phyloP scores from a whole-genome alignment of 345 rosid species.

The Gossypium anomalum region DNA sequence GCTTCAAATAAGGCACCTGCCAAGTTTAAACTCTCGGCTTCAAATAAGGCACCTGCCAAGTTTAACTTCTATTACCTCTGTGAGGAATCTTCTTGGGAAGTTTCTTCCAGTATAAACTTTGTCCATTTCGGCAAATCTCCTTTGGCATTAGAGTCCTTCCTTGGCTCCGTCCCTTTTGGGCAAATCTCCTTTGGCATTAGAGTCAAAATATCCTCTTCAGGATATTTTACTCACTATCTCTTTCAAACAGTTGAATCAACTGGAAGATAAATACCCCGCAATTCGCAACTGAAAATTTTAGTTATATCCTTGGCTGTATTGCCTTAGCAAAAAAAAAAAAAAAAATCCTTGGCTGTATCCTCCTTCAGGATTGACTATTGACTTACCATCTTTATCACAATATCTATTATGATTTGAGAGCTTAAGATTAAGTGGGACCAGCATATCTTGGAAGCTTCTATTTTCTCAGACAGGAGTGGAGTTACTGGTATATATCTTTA shows the following conservation, averaged over 20 bases:
- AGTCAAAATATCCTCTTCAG: conserved; percentile 18
- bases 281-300: neutral
- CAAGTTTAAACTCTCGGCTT: conserved; percentile 9
- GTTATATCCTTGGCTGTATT: conserved; percentile 6
- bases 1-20: conserved; percentile 8
- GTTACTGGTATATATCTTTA: neutral
- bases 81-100: conserved; percentile 31
- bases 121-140: conserved; percentile 44
- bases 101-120: conserved; percentile 30
- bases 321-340: too few relatives aligned
- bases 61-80: conserved; percentile 6
- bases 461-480: conserved; percentile 4
- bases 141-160: conserved; percentile 36
- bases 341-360: neutral
- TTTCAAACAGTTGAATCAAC: conserved; percentile 13
- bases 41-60: conserved; percentile 6
- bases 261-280: neutral
- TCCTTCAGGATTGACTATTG: conserved; percentile 6
- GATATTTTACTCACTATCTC: conserved; percentile 18
- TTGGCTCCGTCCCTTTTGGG: conserved; percentile 33
- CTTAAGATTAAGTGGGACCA: neutral
- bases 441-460: neutral
- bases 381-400: neutral
- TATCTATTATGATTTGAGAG: neutral
- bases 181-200: conserved; percentile 45